Percentiles rank a stretch among this genome's conserved stretches.
phyloP scores from a whole-genome alignment of 306 rosid species.

The Lagenaria siceraria region DNA sequence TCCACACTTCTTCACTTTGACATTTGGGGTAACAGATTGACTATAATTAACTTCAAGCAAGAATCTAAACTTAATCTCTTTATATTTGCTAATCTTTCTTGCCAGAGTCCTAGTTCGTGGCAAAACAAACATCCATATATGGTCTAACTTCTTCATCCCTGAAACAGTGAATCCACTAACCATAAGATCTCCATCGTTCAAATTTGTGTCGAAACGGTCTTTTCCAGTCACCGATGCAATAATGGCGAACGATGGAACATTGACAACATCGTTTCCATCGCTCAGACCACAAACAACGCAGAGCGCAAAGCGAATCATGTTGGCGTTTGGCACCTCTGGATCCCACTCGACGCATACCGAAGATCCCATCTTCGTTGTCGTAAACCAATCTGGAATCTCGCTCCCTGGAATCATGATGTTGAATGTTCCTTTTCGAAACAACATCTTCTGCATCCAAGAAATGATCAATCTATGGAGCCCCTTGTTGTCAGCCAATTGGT shows the following conservation, averaged over 20 bases:
- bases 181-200: not conserved
- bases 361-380: not conserved
- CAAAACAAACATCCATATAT: not conserved
- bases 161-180: not conserved
- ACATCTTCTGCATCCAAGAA: not conserved
- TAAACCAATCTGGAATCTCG: constrained; percentile 9
- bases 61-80: not conserved
- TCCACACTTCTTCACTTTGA: constrained; percentile 1
- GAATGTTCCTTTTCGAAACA: not conserved
- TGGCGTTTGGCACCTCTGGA: not conserved
- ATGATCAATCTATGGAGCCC: not conserved
- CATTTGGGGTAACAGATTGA: not conserved
- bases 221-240: not conserved
- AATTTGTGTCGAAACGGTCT: not conserved
- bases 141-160: not conserved
- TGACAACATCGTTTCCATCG: not conserved
- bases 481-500: not conserved
- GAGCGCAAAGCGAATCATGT: not conserved
- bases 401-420: not conserved
- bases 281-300: not conserved
- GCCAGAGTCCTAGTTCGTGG: not conserved
- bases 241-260: not conserved
- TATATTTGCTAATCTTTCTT: not conserved
- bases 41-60: not conserved
- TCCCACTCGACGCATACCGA: not conserved